Evolutionary conservation across 208 protist species (phyloP).

Genomic region (Willaertia magna): DNA sequence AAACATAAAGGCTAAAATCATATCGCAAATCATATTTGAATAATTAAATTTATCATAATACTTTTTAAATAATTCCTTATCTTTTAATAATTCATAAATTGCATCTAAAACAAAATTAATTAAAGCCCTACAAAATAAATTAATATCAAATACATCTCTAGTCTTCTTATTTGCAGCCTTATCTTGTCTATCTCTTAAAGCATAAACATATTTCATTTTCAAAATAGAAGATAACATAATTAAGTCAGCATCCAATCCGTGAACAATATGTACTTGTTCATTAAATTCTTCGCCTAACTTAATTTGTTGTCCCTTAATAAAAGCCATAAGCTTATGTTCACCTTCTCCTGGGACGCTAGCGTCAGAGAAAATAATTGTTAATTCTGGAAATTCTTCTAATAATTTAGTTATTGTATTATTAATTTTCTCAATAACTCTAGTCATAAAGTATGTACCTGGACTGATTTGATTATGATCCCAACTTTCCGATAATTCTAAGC

Average conservation of each 20-base stretch:
- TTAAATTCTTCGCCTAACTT: slow-evolving; percentile 40
- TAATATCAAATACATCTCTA: too few relatives aligned
- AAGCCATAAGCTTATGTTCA: slow-evolving; percentile 71
- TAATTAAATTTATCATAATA: too few relatives aligned
- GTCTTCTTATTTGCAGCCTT: too few relatives aligned
- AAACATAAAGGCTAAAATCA: slow-evolving; percentile 91
- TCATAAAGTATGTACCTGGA: slow-evolving; percentile 98
- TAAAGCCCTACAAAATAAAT: too few relatives aligned
- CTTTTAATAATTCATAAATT: too few relatives aligned
- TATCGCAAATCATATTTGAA: too few relatives aligned
- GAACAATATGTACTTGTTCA: slow-evolving; percentile 75
- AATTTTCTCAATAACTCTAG: slow-evolving; percentile 63
- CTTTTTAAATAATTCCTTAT: not conserved
- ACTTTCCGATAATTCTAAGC: too few relatives aligned
- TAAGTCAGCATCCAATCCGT: slow-evolving; percentile 96
- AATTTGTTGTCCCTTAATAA: slow-evolving; percentile 43
- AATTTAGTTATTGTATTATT: slow-evolving; percentile 56
- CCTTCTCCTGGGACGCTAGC: slow-evolving; percentile 88
- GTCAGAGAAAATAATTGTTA: slow-evolving; percentile 82
- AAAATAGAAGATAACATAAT: slow-evolving; percentile 82
- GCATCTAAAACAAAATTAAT: too few relatives aligned
- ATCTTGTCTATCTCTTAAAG: too few relatives aligned
- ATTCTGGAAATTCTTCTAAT: not conserved
- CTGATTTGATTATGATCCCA: slow-evolving; percentile 99
- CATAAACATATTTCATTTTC: too few relatives aligned